Percentiles rank a stretch among this genome's conserved stretches.
Evolutionary conservation across 2,329 filamentous ascomycete genomes (phyloP).

Genomic region (Pseudogymnoascus sp.): DNA sequence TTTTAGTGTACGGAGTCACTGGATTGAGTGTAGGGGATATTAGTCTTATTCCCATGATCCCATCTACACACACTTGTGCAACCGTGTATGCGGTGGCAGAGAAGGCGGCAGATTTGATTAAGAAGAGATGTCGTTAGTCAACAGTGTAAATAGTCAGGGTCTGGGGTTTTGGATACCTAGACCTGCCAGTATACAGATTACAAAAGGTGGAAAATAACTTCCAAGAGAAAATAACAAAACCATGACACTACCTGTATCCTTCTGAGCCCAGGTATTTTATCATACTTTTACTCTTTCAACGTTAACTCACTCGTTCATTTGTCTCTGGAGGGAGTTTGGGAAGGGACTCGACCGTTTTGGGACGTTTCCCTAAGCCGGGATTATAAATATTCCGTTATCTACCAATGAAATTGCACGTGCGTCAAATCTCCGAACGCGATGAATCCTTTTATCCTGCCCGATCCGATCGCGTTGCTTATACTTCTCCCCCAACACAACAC

Average conservation of each 20-base stretch:
- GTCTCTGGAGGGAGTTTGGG: background rate
- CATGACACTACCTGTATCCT: background rate
- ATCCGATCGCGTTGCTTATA: background rate
- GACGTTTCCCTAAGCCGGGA: background rate
- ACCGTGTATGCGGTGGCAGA: slow-evolving; percentile 17
- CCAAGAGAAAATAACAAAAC: background rate
- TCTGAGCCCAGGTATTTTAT: background rate
- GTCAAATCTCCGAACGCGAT: slow-evolving; percentile 6
- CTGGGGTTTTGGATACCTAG: background rate
- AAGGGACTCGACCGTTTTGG: too few relatives aligned
- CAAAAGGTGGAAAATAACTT: background rate
- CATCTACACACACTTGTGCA: slow-evolving; percentile 5
- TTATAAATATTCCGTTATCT: background rate
- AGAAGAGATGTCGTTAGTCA: background rate
- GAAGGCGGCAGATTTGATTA: slow-evolving; percentile 14
- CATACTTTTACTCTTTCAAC: background rate
- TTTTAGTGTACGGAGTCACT: slow-evolving; percentile 17
- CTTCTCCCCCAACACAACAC: background rate
- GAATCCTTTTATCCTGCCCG: slow-evolving; percentile 1
- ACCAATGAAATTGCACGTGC: slow-evolving; percentile 9
- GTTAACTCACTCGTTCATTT: background rate
- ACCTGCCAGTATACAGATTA: background rate
- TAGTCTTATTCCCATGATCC: slow-evolving; percentile 23
- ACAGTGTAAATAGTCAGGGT: background rate
- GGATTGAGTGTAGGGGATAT: slow-evolving; percentile 17